phyloP scores from a whole-genome alignment of 108 stramenopile genomes.

The Chaetoceros tenuissimus region DNA sequence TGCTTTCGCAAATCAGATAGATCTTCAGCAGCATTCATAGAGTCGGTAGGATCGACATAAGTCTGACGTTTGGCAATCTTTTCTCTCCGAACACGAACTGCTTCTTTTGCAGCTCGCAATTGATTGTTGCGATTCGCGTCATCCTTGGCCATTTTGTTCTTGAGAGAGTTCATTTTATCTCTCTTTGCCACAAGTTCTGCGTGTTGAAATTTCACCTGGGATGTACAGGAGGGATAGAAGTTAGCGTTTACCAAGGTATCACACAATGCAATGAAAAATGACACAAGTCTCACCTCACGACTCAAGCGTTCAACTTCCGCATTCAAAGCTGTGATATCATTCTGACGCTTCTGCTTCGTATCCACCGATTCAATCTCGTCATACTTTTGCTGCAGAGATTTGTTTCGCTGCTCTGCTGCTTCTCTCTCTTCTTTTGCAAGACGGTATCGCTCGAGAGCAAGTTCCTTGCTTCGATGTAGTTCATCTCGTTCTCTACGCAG shows the following conservation, averaged over 20 bases:
- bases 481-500: constrained; percentile 10
- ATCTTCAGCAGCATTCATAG: not conserved
- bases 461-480: constrained; percentile 6
- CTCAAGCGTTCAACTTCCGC: constrained; percentile 5
- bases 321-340: not conserved
- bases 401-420: not conserved
- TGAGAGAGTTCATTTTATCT: constrained; percentile 2
- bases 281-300: constrained; percentile 2
- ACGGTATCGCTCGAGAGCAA: constrained; percentile 6
- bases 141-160: not conserved
- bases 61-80: not conserved
- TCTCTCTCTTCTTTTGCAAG: constrained; percentile 6
- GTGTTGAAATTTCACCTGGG: constrained; percentile 13
- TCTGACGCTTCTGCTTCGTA: not conserved
- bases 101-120: not conserved
- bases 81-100: not conserved
- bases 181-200: constrained; percentile 8
- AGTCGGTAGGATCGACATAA: not conserved
- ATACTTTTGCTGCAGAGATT: not conserved
- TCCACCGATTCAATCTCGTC: not conserved
- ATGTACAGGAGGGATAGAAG: not conserved
- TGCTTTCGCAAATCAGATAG: not conserved
- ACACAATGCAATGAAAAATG: not conserved
- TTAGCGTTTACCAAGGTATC: not conserved
- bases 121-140: not conserved